Base-by-base conservation (phyloP, 164 flowering plant species). In the Stephania japonica region DNA sequence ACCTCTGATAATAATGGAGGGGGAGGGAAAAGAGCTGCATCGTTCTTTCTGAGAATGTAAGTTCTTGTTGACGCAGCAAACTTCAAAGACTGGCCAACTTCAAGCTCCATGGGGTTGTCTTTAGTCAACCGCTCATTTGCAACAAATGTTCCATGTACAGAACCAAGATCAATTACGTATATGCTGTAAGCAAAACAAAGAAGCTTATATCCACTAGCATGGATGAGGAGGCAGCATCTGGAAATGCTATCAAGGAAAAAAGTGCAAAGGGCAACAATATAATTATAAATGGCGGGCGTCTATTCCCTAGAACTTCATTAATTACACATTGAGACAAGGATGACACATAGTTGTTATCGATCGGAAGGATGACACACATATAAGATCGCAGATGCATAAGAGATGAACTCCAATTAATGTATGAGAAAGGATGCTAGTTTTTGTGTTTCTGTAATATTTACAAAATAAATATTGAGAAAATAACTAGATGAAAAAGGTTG, bases 61-160 rank as follows among this genome's bases (percentile, higher is more conserved):
- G 75, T 86, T 81, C 99, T 86, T 59, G 98, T 95, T 65, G 99
- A 95, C 59, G 99, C 99, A 72, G 99, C 98, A 84, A 95, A 95
- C 38, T 91, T 82, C 83, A 95, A 77, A 21, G 99, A 93, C 73
- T 95, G 99, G 7, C 99, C 99, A 23, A 82, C 97, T 84, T 95
- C 98, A 70, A 95, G 88, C 87, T 95, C 99, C 32, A 87, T 89
- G 14, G 99, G 98, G 42, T 78, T 84, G 67, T 93, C 98, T 79
- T 95, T 95, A 26, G 93, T 87, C 73, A 95, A 76, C 14, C 99
- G 82, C 81, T 95, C 98, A 81, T 90, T 95, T 65, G 98, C 98
- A 76, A 93, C 99, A 86, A 95, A 95, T 50, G 98, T 95, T 42
- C 98, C 98, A 78, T 95, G 99, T 14, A 87, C 99, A 75, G 99